A percentile compares a stretch with the other conserved stretches of the same genome.
Evolutionary conservation across 2,329 filamentous ascomycete species (phyloP).

Genomic region (Aspergillus vadensis): DNA sequence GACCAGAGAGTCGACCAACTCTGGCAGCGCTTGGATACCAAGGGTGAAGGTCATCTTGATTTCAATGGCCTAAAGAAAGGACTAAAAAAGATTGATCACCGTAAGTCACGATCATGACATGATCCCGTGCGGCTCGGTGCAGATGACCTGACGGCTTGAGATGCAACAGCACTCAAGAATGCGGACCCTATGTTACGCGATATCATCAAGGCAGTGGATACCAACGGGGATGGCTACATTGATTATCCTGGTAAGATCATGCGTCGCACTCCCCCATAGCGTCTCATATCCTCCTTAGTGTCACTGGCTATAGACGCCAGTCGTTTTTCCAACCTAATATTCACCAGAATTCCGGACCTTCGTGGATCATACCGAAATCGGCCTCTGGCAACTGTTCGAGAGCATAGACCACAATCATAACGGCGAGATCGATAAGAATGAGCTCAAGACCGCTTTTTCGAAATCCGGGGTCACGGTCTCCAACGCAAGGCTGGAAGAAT

Average conservation of each 20-base stretch:
- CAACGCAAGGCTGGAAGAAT: constrained; percentile 73
- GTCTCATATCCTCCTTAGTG: constrained; percentile 11
- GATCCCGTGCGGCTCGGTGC: constrained; percentile 23
- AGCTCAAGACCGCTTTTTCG: constrained; percentile 77
- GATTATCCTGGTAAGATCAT: constrained; percentile 74
- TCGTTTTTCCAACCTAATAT: constrained; percentile 25
- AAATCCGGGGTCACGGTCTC: constrained; percentile 78
- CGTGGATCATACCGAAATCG: constrained; percentile 81
- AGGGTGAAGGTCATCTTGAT: constrained; percentile 77
- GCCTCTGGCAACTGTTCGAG: constrained; percentile 79
- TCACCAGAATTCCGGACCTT: constrained; percentile 81
- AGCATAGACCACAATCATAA: constrained; percentile 84
- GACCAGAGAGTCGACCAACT: constrained; percentile 80
- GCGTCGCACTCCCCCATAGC: constrained; percentile 18
- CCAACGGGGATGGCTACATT: constrained; percentile 83
- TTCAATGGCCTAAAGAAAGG: constrained; percentile 81
- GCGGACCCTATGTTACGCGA: constrained; percentile 81
- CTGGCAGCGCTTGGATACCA: constrained; percentile 80
- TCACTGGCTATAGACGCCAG: constrained; percentile 21
- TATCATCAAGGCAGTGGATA: constrained; percentile 81
- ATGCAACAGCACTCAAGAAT: constrained; percentile 73
- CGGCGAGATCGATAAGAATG: constrained; percentile 82
- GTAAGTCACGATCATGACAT: constrained; percentile 54
- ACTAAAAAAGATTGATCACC: constrained; percentile 85
- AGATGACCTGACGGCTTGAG: constrained; percentile 26